phyloP scores from a whole-genome alignment of 176 grass and related monocot genomes.

The Zizania latifolia region DNA sequence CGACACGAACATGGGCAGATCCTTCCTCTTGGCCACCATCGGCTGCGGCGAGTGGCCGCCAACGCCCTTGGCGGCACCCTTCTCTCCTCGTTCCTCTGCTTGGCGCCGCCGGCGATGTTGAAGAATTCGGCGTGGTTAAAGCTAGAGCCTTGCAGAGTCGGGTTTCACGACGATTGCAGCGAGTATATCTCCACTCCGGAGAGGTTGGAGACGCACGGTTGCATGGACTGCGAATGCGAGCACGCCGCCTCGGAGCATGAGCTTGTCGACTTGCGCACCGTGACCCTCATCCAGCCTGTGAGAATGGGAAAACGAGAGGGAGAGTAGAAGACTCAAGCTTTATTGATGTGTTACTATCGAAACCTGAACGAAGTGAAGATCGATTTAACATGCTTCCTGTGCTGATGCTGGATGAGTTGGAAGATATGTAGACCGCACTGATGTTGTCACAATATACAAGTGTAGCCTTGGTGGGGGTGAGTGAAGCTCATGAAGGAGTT shows the following conservation, averaged over 20 bases:
- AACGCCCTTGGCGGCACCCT: slow-evolving; percentile 16
- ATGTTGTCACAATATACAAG: too few relatives aligned
- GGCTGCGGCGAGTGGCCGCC: slow-evolving; percentile 27
- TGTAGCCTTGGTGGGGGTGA: too few relatives aligned
- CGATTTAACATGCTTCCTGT: too few relatives aligned
- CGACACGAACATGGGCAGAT: slow-evolving; percentile 65
- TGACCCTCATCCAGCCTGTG: slow-evolving; percentile 55
- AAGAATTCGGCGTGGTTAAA: slow-evolving; percentile 94
- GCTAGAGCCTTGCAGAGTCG: slow-evolving; percentile 69
- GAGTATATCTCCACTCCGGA: slow-evolving; percentile 92
- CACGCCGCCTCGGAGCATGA: slow-evolving; percentile 51
- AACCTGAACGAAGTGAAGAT: too few relatives aligned
- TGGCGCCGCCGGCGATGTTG: slow-evolving; percentile 51
- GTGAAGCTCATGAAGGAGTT: too few relatives aligned
- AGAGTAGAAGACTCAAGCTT: too few relatives aligned
- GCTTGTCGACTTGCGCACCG: slow-evolving; percentile 72
- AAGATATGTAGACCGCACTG: too few relatives aligned
- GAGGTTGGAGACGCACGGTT: slow-evolving; percentile 67
- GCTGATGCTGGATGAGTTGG: too few relatives aligned
- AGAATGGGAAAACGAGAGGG: too few relatives aligned
- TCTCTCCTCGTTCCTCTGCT: slow-evolving; percentile 56
- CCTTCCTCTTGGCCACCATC: slow-evolving; percentile 48
- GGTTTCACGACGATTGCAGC: slow-evolving; percentile 81
- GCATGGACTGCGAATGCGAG: slow-evolving; percentile 44
- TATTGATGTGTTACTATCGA: too few relatives aligned